These are phyloP conservation scores for Calonectria montana DNA, from an alignment of 2,329 filamentous ascomycete genomes.

Conservation along the genomic window DNA sequence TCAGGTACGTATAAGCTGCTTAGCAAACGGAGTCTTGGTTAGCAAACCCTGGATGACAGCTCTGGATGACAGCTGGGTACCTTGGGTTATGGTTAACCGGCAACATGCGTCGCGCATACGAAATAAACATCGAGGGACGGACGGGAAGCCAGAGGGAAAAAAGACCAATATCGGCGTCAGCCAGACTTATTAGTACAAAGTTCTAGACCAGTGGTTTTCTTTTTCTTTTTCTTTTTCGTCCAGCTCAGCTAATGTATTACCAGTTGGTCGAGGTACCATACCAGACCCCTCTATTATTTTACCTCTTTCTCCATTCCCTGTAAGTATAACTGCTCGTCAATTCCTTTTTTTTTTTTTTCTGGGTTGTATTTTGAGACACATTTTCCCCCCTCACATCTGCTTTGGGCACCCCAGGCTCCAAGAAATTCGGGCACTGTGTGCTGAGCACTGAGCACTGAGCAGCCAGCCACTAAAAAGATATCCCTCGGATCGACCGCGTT, in stretches of 20 bases:
- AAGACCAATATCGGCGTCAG: neutral
- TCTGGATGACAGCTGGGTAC: neutral
- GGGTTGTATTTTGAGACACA: too few relatives aligned
- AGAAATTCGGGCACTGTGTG: neutral
- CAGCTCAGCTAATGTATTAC: neutral
- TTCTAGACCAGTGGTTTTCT: neutral
- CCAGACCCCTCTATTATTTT: neutral
- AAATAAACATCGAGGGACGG: neutral
- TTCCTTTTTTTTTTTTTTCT: neutral
- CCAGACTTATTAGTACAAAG: neutral
- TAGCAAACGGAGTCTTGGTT: neutral
- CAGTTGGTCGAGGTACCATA: neutral
- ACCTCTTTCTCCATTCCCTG: neutral
- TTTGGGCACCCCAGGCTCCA: neutral
- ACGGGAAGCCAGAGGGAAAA: neutral
- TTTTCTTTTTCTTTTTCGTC: neutral
- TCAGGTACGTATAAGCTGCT: neutral
- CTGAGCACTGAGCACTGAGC: neutral
- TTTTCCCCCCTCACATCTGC: neutral
- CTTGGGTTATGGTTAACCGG: neutral
- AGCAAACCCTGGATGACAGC: neutral
- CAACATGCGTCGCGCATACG: neutral
- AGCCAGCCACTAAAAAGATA: neutral
- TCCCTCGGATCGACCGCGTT: neutral
- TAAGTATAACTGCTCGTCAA: neutral